Conservation (phyloP, 2,329 filamentous ascomycete genomes). For the Penicillium carneum region DNA sequence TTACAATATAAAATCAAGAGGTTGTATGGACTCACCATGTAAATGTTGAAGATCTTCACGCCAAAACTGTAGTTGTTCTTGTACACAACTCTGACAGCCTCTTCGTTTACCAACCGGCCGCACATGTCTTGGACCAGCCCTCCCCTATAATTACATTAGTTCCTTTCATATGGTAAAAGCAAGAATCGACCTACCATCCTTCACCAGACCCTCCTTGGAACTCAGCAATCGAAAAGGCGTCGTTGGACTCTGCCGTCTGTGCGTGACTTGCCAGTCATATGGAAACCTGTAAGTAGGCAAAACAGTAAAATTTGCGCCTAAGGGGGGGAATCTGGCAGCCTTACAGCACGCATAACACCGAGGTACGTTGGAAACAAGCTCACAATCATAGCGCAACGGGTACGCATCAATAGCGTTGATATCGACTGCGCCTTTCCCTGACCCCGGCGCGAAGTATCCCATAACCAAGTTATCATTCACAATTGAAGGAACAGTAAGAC, state of each 20-base stretch:
- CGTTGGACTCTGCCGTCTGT: slow-evolving; percentile 34
- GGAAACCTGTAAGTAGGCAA: slow-evolving; percentile 36
- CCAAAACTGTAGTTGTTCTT: slow-evolving; percentile 75
- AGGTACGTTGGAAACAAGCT: neutral
- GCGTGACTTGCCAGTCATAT: slow-evolving; percentile 30
- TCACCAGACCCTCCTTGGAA: slow-evolving; percentile 36
- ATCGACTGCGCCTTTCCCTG: slow-evolving; percentile 24
- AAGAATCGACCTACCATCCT: slow-evolving; percentile 23
- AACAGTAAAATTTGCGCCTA: slow-evolving; percentile 29
- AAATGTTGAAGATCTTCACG: slow-evolving; percentile 71
- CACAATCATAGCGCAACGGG: slow-evolving; percentile 38
- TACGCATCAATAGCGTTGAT: slow-evolving; percentile 59
- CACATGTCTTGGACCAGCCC: slow-evolving; percentile 23
- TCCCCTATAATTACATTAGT: slow-evolving; percentile 10
- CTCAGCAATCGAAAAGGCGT: slow-evolving; percentile 37
- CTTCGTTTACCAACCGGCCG: slow-evolving; percentile 24
- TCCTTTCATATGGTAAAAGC: neutral
- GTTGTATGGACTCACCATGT: slow-evolving; percentile 64
- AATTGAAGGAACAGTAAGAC: slow-evolving; percentile 75
- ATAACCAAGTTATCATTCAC: slow-evolving; percentile 69
- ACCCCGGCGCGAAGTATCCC: slow-evolving; percentile 69
- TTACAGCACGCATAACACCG: rapidly evolving
- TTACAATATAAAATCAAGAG: slow-evolving; percentile 69
- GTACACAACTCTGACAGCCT: slow-evolving; percentile 67
- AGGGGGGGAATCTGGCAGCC: rapidly evolving